Base-by-base conservation (phyloP, 495 filamentous ascomycete species). In the Sordaria brevicollis region DNA sequence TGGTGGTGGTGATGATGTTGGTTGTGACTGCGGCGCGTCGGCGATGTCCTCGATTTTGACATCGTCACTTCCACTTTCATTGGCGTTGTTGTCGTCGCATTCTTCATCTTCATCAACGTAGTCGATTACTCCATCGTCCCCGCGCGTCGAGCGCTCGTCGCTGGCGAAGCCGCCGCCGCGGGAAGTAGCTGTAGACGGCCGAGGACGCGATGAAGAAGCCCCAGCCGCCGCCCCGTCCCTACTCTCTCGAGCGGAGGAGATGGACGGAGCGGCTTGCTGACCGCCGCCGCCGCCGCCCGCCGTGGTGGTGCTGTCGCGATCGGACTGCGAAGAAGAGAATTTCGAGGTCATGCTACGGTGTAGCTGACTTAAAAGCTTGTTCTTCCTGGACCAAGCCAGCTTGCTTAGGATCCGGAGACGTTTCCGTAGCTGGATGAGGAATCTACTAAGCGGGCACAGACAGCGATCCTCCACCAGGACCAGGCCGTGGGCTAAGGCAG, bases 381-480 rank as follows among this genome's bases (percentile, higher is more conserved):
- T 57, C 2, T 57, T 57, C 21, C 49, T 57, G 49, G 49, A 57
- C 49, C 49, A 57, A 57, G 25, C 49, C 49, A 57, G 49, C 49
- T 57, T 57, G 49, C 21, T 57, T 57, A 57, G 11, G 49, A n/a
- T n/a, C n/a, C n/a, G n/a, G n/a, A 57, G 49, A 29, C 21, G 21
- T 7, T 57, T 29, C 15, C 49, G 15, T 68, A 72, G 13, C 54
- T 70, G 19, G 62, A 49, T 5, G 74, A 76, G 39, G 67, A 69
- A 35, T 65, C 68, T 25, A 33, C 65, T 11, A 72, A 70, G 71
- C 71, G 71, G n/a, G 35, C 71, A 29, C 17, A 68, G 21, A 70
- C 67, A 34, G 67, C 67, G 7, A 72, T 65, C 21, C 49, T 57
- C 21, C 21, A 57, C 49, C 49, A 29, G 49, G 21, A 57, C 21